These are phyloP conservation scores for Puya raimondii DNA, from an alignment of 176 grass and related monocot species.

Conservation along the genomic window DNA sequence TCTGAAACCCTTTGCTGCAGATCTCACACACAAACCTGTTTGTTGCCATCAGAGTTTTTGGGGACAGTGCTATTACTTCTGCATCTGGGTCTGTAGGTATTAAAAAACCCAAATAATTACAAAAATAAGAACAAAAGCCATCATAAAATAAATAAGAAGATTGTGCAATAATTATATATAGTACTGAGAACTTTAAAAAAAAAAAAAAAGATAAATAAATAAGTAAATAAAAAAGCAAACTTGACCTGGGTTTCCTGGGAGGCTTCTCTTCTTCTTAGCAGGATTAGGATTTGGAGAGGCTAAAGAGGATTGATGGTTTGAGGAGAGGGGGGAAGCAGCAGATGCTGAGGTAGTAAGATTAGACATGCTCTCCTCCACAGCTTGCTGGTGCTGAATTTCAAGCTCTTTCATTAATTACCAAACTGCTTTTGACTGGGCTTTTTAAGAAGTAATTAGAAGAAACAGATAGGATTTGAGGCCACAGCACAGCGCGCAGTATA, in stretches of 20 bases:
- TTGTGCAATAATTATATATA: too few species aligned
- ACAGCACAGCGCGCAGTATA: too few species aligned
- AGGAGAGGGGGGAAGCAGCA: conserved; percentile 2
- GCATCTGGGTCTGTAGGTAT: conserved; percentile 4
- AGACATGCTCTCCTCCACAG: background rate
- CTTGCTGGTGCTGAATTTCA: conserved; percentile 7
- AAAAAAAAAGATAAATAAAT: background rate
- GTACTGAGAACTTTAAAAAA: too few species aligned
- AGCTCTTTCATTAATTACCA: background rate
- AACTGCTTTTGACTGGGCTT: background rate
- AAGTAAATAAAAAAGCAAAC: background rate
- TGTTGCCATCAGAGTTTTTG: conserved; percentile 14
- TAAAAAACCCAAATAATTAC: background rate
- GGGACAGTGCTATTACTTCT: conserved; percentile 21
- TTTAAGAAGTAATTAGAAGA: background rate
- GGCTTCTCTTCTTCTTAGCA: conserved; percentile 16
- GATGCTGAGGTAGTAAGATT: background rate
- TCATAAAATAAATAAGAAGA: too few species aligned
- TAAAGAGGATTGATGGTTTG: conserved; percentile 12
- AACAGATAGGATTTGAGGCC: background rate
- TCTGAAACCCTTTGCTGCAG: conserved; percentile 23
- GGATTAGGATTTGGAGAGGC: conserved; percentile 3
- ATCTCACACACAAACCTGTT: conserved; percentile 24
- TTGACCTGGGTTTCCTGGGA: conserved; percentile 16
- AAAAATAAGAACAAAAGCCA: background rate